Conservation (phyloP, 2,329 filamentous ascomycete genomes). For the Cephalotrichum gorgonifer region DNA sequence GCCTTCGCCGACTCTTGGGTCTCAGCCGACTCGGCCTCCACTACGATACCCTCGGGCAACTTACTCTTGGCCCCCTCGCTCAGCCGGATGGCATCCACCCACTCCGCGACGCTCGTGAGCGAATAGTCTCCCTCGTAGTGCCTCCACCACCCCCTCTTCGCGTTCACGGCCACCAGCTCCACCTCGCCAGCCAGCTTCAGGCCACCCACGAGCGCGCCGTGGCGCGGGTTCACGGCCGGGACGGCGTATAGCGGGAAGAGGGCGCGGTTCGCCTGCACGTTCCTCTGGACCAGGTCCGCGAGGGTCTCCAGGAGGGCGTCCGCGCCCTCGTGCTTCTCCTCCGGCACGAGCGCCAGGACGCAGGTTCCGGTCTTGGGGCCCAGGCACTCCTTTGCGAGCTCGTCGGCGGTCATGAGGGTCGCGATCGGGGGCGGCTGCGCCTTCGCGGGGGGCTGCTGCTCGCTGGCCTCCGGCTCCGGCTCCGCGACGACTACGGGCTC, state of each 20-base stretch:
- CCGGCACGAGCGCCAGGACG: slow-evolving; percentile 63
- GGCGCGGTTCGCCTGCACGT: slow-evolving; percentile 53
- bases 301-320: slow-evolving; percentile 52
- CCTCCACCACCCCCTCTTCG: slow-evolving; percentile 78
- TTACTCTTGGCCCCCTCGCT: slow-evolving; percentile 75
- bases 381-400: slow-evolving; percentile 63
- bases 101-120: slow-evolving; percentile 58
- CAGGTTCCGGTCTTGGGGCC: slow-evolving; percentile 70
- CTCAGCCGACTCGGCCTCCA: slow-evolving; percentile 25
- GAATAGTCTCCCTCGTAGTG: slow-evolving; percentile 55
- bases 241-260: slow-evolving; percentile 80
- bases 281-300: slow-evolving; percentile 66
- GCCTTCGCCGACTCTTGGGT: slow-evolving; percentile 8
- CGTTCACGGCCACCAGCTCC: slow-evolving; percentile 75
- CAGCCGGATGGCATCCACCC: slow-evolving; percentile 86
- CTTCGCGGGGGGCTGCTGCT: slow-evolving; percentile 16
- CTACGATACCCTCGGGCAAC: slow-evolving; percentile 52
- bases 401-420: slow-evolving; percentile 50
- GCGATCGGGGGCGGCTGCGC: slow-evolving; percentile 38
- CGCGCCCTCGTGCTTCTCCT: slow-evolving; percentile 36
- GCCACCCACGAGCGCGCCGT: slow-evolving; percentile 16
- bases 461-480: slow-evolving; percentile 16
- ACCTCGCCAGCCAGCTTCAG: slow-evolving; percentile 53
- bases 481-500: slow-evolving; percentile 18
- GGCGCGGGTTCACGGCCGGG: slow-evolving; percentile 47